phyloP scores from a whole-genome alignment of 106 monocot genomes.

The Phalaenopsis equestris region DNA sequence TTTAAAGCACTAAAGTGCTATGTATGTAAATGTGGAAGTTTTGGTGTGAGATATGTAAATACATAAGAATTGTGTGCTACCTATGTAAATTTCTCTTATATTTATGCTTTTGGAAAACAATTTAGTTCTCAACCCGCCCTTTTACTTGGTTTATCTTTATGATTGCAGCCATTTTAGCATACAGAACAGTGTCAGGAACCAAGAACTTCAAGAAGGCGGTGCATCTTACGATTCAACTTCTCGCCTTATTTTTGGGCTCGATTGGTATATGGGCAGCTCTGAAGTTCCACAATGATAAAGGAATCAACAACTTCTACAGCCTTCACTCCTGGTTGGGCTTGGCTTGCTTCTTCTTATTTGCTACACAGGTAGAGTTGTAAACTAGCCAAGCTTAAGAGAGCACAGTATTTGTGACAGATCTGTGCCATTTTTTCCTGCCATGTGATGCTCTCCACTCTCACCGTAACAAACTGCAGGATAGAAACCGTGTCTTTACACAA shows the following conservation, averaged over 20 bases:
- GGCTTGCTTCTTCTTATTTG: conserved; percentile 55
- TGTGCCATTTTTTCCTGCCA: too few relatives aligned
- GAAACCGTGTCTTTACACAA: too few relatives aligned
- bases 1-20: too few relatives aligned
- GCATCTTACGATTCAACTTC: conserved; percentile 66
- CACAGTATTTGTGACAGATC: too few relatives aligned
- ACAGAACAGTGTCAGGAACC: conserved; percentile 77
- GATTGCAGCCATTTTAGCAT: conserved; percentile 78
- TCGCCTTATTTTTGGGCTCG: conserved; percentile 59
- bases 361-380: conserved; percentile 46
- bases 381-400: not conserved
- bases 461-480: too few relatives aligned
- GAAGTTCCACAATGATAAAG: conserved; percentile 96
- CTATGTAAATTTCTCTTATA: not conserved
- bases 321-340: conserved; percentile 96
- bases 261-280: conserved; percentile 84
- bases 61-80: too few relatives aligned
- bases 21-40: too few relatives aligned
- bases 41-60: too few relatives aligned
- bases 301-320: conserved; percentile 93
- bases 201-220: conserved; percentile 78
- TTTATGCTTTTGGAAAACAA: not conserved
- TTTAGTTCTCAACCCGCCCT: not conserved
- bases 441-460: too few relatives aligned
- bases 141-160: not conserved